phyloP scores from a whole-genome alignment of 2,329 filamentous ascomycete species.

The Ilyonectria destructans region DNA sequence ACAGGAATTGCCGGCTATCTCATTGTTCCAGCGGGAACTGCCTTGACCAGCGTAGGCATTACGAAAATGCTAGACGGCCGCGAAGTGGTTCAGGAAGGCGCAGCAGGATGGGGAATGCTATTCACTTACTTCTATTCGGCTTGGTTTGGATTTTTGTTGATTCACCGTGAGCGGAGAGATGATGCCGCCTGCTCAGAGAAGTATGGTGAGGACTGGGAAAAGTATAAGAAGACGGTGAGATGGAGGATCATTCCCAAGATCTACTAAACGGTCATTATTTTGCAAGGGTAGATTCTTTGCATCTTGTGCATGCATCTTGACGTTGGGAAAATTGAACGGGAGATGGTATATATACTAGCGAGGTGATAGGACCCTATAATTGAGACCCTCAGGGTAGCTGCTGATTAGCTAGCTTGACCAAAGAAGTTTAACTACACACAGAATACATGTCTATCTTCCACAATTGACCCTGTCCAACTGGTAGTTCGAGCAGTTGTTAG shows the following conservation, averaged over 20 bases:
- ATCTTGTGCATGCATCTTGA: too few species aligned
- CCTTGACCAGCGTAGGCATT: slow-evolving; percentile 59
- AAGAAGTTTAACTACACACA: too few species aligned
- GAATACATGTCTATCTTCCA: too few species aligned
- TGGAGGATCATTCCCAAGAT: slow-evolving; percentile 87
- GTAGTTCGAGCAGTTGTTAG: too few species aligned
- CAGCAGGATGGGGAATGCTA: slow-evolving; percentile 85
- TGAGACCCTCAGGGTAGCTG: too few species aligned
- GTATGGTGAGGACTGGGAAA: slow-evolving; percentile 91
- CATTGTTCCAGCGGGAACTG: slow-evolving; percentile 70
- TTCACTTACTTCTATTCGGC: slow-evolving; percentile 94
- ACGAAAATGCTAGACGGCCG: slow-evolving; percentile 71
- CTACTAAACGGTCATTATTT: slow-evolving; percentile 28
- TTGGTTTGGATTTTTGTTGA: slow-evolving; percentile 87
- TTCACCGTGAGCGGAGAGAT: slow-evolving; percentile 88
- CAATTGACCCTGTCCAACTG: too few species aligned
- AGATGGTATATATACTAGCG: too few species aligned
- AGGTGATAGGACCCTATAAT: too few species aligned
- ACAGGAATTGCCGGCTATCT: slow-evolving; percentile 87
- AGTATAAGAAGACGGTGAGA: slow-evolving; percentile 84
- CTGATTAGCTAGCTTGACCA: too few species aligned
- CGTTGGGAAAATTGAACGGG: too few species aligned
- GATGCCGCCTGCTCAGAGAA: slow-evolving; percentile 90
- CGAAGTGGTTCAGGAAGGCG: slow-evolving; percentile 78
- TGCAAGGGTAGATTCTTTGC: background rate